A percentile compares a stretch with the other conserved stretches of the same genome.
These are phyloP conservation scores for Sclerotinia minor DNA, from an alignment of 2,329 filamentous ascomycete species.

Conservation along the genomic window DNA sequence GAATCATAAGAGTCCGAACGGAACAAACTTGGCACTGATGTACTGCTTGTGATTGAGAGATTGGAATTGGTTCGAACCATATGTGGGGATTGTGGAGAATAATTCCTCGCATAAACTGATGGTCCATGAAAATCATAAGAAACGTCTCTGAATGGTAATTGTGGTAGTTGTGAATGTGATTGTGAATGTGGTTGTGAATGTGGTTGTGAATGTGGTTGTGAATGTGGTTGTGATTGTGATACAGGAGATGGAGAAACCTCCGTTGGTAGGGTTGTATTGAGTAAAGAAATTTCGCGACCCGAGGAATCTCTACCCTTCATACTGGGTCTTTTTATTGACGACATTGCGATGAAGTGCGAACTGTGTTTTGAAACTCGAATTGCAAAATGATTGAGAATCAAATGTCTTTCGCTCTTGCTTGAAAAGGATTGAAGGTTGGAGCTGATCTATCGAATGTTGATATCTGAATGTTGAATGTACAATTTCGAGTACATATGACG, in stretches of 20 bases:
- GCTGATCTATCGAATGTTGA: constrained; percentile 1
- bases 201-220: no score
- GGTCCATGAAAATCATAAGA: neutral
- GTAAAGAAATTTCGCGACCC: constrained; percentile 59
- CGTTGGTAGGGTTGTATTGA: constrained; percentile 46
- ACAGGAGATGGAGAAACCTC: constrained; percentile 43
- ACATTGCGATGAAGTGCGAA: constrained; percentile 24
- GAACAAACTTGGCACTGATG: constrained; percentile 52
- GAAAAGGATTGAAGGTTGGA: neutral
- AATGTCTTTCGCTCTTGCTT: neutral
- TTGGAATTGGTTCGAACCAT: constrained; percentile 36
- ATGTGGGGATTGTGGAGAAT: constrained; percentile 25
- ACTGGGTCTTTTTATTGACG: constrained; percentile 33
- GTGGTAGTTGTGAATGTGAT: constrained; percentile 25
- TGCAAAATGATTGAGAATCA: neutral
- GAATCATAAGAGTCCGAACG: constrained; percentile 64
- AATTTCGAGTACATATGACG: constrained; percentile 6
- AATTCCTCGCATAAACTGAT: constrained; percentile 19
- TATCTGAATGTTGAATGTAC: neutral
- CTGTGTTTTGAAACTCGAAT: neutral
- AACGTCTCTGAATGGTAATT: constrained; percentile 15
- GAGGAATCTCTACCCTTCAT: constrained; percentile 59
- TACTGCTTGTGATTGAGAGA: constrained; percentile 43
- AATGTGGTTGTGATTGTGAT: constrained; percentile 8
- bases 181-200: no score